A percentile compares a stretch with the other conserved stretches of the same genome.
phyloP scores from a whole-genome alignment of 2,329 filamentous ascomycete species.

The Stemphylium lycopersici region DNA sequence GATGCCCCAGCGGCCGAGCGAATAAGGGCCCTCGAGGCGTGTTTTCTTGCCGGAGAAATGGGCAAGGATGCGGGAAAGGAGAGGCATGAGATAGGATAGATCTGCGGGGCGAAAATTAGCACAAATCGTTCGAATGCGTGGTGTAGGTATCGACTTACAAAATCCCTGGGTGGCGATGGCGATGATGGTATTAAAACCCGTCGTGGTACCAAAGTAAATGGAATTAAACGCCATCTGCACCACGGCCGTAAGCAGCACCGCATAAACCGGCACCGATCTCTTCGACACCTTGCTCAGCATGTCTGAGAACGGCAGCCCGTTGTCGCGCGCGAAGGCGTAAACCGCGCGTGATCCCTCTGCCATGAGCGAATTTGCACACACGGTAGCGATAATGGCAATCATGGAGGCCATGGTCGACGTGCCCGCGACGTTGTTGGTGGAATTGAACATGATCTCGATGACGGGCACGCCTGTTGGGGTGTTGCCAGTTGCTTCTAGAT shows the following conservation, averaged over 20 bases:
- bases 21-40: constrained; percentile 53
- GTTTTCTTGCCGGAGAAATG: constrained; percentile 53
- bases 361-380: constrained; percentile 55
- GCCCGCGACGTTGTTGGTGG: constrained; percentile 53
- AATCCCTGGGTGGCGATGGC: constrained; percentile 64
- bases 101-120: constrained; percentile 48
- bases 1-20: constrained; percentile 53
- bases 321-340: constrained; percentile 58
- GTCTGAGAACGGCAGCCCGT: constrained; percentile 59
- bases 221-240: constrained; percentile 61
- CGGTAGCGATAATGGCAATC: constrained; percentile 57
- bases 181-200: constrained; percentile 63
- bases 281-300: constrained; percentile 57
- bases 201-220: constrained; percentile 62
- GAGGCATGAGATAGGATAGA: constrained; percentile 63
- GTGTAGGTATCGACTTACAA: constrained; percentile 45
- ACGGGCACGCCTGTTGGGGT: constrained; percentile 59
- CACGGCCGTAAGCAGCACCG: constrained; percentile 54
- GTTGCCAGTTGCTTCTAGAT: constrained; percentile 53
- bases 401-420: constrained; percentile 55
- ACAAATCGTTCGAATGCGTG: background rate
- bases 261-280: constrained; percentile 57
- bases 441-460: constrained; percentile 61
- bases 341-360: constrained; percentile 56
- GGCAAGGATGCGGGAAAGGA: constrained; percentile 58